A percentile compares a stretch with the other conserved stretches of the same genome.
These are phyloP conservation scores for Peterozyma xylosa DNA, from an alignment of 805 yeast genomes.

Conservation along the genomic window DNA sequence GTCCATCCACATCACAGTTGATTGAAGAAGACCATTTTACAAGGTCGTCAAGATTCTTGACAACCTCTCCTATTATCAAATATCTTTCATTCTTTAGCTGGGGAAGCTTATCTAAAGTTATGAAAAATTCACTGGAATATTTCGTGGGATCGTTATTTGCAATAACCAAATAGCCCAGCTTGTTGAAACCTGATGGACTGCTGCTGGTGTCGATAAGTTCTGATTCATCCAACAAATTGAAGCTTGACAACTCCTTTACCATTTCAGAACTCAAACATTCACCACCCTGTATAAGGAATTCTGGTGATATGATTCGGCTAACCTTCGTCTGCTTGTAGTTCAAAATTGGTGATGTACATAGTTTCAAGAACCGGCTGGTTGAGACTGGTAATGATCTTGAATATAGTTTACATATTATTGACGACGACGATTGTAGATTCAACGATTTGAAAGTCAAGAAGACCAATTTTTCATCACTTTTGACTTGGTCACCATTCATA, in stretches of 20 bases:
- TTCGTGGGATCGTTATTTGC: conserved; percentile 8
- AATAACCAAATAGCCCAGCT: neutral
- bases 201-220: conserved; percentile 5
- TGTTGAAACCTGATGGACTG: neutral
- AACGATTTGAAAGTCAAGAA: conserved; percentile 2
- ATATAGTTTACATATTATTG: conserved; percentile 9
- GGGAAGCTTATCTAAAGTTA: conserved; percentile 14
- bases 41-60: conserved; percentile 4
- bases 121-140: conserved; percentile 16
- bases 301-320: conserved; percentile 20
- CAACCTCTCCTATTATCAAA: conserved; percentile 18
- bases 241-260: neutral
- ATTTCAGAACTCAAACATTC: neutral
- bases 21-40: conserved; percentile 11
- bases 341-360: conserved; percentile 10
- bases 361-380: conserved; percentile 7
- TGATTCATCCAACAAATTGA: neutral
- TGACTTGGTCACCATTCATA: too few species aligned
- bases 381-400: conserved; percentile 11
- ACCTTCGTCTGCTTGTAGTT: conserved; percentile 14
- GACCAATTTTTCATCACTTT: neutral
- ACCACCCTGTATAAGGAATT: conserved; percentile 19
- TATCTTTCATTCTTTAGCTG: conserved; percentile 11
- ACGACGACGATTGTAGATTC: neutral
- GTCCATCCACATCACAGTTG: neutral